phyloP scores from a whole-genome alignment of 176 grass and related monocot species.

The Paspalum notatum region DNA sequence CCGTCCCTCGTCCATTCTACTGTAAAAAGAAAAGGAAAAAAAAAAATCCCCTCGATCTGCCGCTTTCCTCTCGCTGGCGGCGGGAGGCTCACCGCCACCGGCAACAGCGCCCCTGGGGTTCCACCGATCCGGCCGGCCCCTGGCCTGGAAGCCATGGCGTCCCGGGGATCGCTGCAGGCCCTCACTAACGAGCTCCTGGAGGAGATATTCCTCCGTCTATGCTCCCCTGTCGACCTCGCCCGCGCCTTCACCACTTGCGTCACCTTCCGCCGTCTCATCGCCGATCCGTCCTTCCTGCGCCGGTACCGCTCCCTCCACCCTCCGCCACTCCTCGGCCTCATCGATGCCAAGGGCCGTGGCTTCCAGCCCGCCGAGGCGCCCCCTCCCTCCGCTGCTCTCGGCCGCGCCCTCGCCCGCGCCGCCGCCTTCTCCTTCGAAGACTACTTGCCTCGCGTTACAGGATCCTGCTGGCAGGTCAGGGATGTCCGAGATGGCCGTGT shows the following conservation, averaged over 20 bases:
- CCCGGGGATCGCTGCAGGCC: too few relatives aligned
- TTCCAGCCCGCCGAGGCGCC: constrained; percentile 11
- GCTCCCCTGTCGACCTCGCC: not conserved
- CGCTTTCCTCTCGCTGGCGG: too few relatives aligned
- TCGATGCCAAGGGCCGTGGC: too few relatives aligned
- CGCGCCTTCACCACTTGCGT: constrained; percentile 1
- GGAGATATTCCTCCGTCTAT: not conserved
- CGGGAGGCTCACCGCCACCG: too few relatives aligned
- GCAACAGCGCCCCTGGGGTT: too few relatives aligned
- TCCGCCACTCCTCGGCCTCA: constrained; percentile 1
- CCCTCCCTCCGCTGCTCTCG: not conserved
- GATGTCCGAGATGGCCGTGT: too few relatives aligned
- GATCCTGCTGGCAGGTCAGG: too few relatives aligned
- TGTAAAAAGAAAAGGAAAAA: too few relatives aligned
- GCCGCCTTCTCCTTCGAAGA: constrained; percentile 27
- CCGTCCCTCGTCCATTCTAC: too few relatives aligned
- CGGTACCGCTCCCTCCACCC: constrained; percentile 20
- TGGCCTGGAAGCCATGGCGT: too few relatives aligned
- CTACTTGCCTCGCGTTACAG: not conserved
- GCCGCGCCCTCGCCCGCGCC: not conserved
- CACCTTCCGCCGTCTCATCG: constrained; percentile 16
- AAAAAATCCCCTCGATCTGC: too few relatives aligned
- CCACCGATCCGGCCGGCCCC: too few relatives aligned
- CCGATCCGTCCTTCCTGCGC: not conserved
- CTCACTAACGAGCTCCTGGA: not conserved